Evolutionary conservation across 768 basidiomycete genomes (phyloP), one percentile per base, ranked within the genome.

Genomic region (Nevesoporus exiguus): DNA sequence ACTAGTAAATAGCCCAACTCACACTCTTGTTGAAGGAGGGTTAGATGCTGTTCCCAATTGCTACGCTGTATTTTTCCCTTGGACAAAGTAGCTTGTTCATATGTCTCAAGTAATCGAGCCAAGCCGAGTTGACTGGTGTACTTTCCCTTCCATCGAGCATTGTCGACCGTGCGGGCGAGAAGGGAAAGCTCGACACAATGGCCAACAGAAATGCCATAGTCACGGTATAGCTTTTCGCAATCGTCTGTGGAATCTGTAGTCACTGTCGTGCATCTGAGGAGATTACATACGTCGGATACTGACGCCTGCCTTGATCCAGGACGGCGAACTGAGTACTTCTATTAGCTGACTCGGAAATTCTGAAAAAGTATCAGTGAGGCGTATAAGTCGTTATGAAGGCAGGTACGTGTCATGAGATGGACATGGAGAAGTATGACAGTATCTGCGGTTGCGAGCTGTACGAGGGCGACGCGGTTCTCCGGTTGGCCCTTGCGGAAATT

Each of bases 141-240:
- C 54, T 74, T 79, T 37, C 88, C 89, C 69, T 86, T 84, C 88
- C 89, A 91, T 29, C 76, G 77, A 7, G 71, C 71, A 58, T 86
- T 85, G 63, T 91, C 90, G 41, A 82, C 86, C 0, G 81, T 80
- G 30, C 82, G 78, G 15, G 88, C 88, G 21, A 92, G 74, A 6
- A 87, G 74, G 40, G 83, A 77, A 8, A 92, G 75, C 62, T 92
- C 90, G 17, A 90, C 83, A 55, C 73, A 86, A 71, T 73, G 80
- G 71, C 64, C 73, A 55, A 62, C 74, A 58, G 66, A 71, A 34
- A 74, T 73, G 65, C 64, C 76, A 61, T 53, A 71, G 47, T 76
- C 77, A 64, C 54, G 74, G 67, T 74, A 82, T 13, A 91, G 62
- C 67, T 91, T 92, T 64, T 76, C 74, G 52, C 79, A 82, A 61